phyloP scores from a whole-genome alignment of 192 early-diverging fungal species.

The Linnemannia schmuckeri region DNA sequence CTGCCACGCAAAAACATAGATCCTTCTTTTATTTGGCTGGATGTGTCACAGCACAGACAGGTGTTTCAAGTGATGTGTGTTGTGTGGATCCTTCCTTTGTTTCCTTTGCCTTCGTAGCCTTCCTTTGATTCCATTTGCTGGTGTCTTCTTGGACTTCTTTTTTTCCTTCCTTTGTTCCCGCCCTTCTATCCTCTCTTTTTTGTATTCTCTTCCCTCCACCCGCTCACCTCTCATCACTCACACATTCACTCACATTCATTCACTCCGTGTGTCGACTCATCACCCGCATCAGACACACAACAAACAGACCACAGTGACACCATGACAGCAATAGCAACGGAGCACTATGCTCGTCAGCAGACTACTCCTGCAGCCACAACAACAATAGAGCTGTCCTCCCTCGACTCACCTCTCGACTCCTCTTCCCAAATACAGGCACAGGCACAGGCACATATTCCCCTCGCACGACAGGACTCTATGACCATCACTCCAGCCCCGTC shows the following conservation, averaged over 20 bases:
- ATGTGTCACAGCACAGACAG: too few species aligned
- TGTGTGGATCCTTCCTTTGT: background rate
- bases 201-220: too few species aligned
- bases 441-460: background rate
- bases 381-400: background rate
- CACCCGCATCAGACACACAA: background rate
- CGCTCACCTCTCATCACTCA: background rate
- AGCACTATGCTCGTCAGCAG: background rate
- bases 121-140: too few species aligned
- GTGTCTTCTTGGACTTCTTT: background rate
- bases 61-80: too few species aligned
- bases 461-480: background rate
- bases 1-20: background rate
- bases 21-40: background rate
- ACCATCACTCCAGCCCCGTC: constrained; percentile 1
- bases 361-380: background rate
- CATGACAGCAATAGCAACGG: background rate
- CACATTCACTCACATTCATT: background rate
- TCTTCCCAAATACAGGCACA: background rate
- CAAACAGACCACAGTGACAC: background rate
- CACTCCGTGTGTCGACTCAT: background rate
- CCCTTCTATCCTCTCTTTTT: background rate
- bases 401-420: background rate
- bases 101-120: background rate
- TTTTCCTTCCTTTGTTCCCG: background rate